Base-by-base conservation (phyloP, 169 alveolate genomes). In the Plasmodium falciparum region DNA sequence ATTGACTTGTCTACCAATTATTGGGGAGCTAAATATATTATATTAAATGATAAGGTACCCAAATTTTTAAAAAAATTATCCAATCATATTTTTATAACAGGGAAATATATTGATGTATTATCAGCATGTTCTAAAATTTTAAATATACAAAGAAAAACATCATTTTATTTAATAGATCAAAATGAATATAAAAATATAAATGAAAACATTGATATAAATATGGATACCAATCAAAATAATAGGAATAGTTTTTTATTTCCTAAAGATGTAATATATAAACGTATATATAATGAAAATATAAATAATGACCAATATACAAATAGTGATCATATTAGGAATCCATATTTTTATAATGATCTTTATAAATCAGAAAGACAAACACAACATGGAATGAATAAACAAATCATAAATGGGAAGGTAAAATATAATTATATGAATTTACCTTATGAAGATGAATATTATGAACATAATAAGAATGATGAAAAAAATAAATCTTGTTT, bases 1-100 rank as follows among this genome's bases (percentile, higher is more conserved):
- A 69, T 83, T 56, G 91, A 83, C 50, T 56, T 83, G 39, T 83
- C 91, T 8, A 83, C 91, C 0, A 83, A 83, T 49, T 83, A 83
- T 67, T 83, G 91, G 91, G 91, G 91, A n/a, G 91, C 91, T 15
- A 83, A 83, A 61, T 83, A 69, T 69, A 63, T 83, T 49, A 45
- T 83, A 50, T 45, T 83, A 29, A 52, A 83, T 29, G 22, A 61
- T 11, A 83, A 83, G 29, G 91, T 83, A 33, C 91, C 91, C 3
- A 20, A 47, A 17, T 83, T 83, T 69, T 69, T 83, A 62, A 83
- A 61, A 61, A 69, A 15, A 11, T 49, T 83, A 7, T 69, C 66
- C 5, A 54, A 83, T 69, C 39, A 83, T 26, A 83, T 83, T 54
- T 83, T 83, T 63, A 83, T 83, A 43, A 83, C 91, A 24, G 91